Base-by-base conservation (phyloP, 441 rosid species). In the Gossypium davidsonii region DNA sequence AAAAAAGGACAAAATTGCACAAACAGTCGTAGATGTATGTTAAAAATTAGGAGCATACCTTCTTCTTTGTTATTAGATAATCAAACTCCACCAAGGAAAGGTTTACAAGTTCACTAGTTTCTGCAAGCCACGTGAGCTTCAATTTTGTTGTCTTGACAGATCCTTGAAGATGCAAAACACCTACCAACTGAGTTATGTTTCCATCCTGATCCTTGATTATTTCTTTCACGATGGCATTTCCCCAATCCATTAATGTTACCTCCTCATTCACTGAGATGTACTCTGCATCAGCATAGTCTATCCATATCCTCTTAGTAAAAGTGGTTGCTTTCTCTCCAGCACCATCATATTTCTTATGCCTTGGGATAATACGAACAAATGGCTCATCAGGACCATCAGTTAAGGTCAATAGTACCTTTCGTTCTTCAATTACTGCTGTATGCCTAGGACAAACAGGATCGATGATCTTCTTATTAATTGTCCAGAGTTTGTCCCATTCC, bases 401-500 rank as follows among this genome's bases (percentile, higher is more conserved):
- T 74, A 94, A 78, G 21, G 90, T 88, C 73, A 94, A 72, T 74
- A 88, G 57, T 2, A 88, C 89, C 63, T 86, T 85, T 14, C 69
- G 64, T 68, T 64, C 93, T 73, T 88, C 92, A 78, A 87, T 58
- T 42, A 94, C 96, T 71, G 98, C 97, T 20, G 99, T 94, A 76
- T 94, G 98, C 75, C 98, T 85, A 10, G 98, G 96, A 70, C 99
- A 94, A 72, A 92, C 93, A 23, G 99, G 99, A 83, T 94, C 98
- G 18, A 94, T 56, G 42, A 94, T 92, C 81, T 86, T 89, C 89
- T 94, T 94, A 71, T 94, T 94, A 39, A 94, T 94, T 15, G 91
- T 82, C 99, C 99, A 94, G 53, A 94, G 90, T 77, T 92, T 92
- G 83, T 92, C 99, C 99, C 99, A 91, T 64, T 91, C 99, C 98